Base-by-base conservation (phyloP, 495 filamentous ascomycete genomes). In the Talaromyces wortmannii region DNA sequence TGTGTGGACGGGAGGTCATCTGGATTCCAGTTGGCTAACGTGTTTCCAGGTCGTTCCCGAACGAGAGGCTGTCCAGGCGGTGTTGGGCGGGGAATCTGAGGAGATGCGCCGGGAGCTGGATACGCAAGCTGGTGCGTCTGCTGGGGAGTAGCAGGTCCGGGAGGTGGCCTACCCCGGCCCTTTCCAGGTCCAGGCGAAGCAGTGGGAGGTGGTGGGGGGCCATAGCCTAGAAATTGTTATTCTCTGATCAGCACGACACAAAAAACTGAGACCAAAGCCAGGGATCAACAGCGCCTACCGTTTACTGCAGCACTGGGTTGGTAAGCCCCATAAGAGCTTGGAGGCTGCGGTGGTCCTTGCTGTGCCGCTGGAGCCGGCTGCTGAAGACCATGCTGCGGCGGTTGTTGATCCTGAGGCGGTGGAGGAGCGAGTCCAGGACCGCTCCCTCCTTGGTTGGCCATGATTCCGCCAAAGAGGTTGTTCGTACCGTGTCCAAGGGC, bases 401-500 rank as follows among this genome's bases (percentile, higher is more conserved):
- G 80, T 63, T 80, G 78, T 65, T 80, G 80, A 65, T 81, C 79
- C 65, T 85, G 83, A 67, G 81, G 81, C 55, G 83, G 84, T 57
- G 89, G 90, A 63, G 92, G 94, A 53, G 90, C 91, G 64, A 96
- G 87, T 59, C 87, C 86, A 55, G 90, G 89, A 57, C 87, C 90
- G 77, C 91, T 91, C 62, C 83, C 85, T 64, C 85, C 87, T 70
- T 86, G 87, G 55, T 92, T 92, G 57, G 94, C 81, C 89, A 98
- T 97, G 61, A 98, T 96, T 23, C 89, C 90, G 59, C 91, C 88
- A 65, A 98, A 97, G 42, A 97, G 78, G 67, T 95, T 92, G 68
- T 84, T 91, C 29, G 88, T 87, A 42, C 94, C 91, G 66, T 94
- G 88, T n/a, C 91, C 91, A 67, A 98, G 86, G 30, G 87, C 79